Evolutionary conservation across 805 yeast species (phyloP), one percentile per base, ranked within the genome.

Genomic region (Nakazawaea populi): DNA sequence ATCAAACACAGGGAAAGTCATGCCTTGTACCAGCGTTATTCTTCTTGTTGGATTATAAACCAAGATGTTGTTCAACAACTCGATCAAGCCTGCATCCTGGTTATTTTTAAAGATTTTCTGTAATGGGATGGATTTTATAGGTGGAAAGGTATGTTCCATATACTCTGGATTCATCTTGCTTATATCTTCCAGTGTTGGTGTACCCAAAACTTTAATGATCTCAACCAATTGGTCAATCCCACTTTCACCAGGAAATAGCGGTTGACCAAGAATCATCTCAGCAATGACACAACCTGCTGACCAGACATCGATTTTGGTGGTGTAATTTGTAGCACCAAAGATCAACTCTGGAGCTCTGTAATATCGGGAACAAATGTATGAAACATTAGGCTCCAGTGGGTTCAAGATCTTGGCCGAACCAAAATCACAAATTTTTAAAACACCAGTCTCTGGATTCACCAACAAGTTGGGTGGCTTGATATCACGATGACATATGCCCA

Each of bases 201-300:
- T 92, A 12, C 99, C 99, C 63, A 94, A 75, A 29, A 92, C 88
- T 70, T 94, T 94, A 66, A 92, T 92, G 59, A 92, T 92, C 68
- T 92, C 99, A 18, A 92, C 98, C 60, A 92, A 78, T 69, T 94
- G 99, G 67, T 94, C 99, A 53, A 94, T 92, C 38, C 99, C 98
- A 54, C 91, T 84, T 66, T 94, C 98, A 43, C 99, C 99, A 10
- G 99, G 99, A 71, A 94, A 94, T 57, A 94, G 73, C 11, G 99
- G 99, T 66, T 90, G 97, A 14, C 99, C 98, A 52, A 94, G 76
- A 56, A 91, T 81, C 61, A 94, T 73, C 70, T 94, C 99, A 4
- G 98, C 98, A 89, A 94, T 90, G 27, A 94, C 99, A 73, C 99
- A 94, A 24, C 96, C 97, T 11, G 96, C 89, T 11, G 96, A 88